Base-by-base conservation (phyloP, 164 flowering plant species). In the Amborella trichopoda region DNA sequence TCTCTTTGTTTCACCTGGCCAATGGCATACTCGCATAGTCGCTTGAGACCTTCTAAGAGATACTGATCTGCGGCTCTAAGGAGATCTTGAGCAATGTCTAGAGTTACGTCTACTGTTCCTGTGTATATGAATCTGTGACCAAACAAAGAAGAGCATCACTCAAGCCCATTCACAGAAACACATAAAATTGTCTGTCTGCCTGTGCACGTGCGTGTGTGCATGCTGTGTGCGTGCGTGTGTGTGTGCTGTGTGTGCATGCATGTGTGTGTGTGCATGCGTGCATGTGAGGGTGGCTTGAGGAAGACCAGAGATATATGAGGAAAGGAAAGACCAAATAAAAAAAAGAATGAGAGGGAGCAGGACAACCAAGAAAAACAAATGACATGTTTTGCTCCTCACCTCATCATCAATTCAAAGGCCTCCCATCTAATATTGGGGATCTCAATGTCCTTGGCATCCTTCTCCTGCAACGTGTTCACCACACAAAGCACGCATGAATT, bases 401-500 rank as follows among this genome's bases (percentile, higher is more conserved):
- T 78, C 82, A 78, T 81, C 90, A 81, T 78, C 65, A 78, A 62
- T 56, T 78, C 82, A 68, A 81, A 78, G 23, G 78, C 75, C 46
- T 70, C 77, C 85, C 80, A 77, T 73, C 83, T 68, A 46, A 93
- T 93, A 56, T 93, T 93, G 39, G 99, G 99, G 55, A 93, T 93
- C 66, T 88, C 94, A 46, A 91, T 74, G 59, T 93, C 95, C 60
- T 76, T 76, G 16, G 95, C 99, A 64, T 93, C 99, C 67, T 75
- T 84, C 56, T 88, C 99, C 99, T 88, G 79, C 45, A 65, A 64
- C 2, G n/a, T n/a, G n/a, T n/a, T n/a, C n/a, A n/a, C n/a, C n/a
- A n/a, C n/a, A n/a, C n/a, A n/a, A n/a, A n/a, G n/a, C n/a, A n/a
- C n/a, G n/a, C n/a, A n/a, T n/a, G n/a, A n/a, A n/a, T n/a, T n/a